Evolutionary conservation across 768 basidiomycete genomes (phyloP).

Genomic region (Naematelia encephala): DNA sequence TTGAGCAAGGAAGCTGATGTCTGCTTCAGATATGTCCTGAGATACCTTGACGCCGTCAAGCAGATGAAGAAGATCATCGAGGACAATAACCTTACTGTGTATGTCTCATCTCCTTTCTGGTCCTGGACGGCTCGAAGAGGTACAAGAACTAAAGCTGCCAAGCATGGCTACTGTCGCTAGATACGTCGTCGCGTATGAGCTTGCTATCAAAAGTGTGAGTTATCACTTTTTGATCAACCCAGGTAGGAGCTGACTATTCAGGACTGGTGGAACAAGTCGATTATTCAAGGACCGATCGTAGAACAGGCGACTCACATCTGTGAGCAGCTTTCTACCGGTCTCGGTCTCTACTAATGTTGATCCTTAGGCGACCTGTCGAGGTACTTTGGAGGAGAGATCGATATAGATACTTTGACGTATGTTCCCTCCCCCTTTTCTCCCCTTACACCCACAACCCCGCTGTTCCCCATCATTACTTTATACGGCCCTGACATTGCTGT

Average conservation of each 20-base stretch:
- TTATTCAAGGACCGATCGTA: conserved; percentile 46
- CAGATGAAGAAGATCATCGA: conserved; percentile 92
- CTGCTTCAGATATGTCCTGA: conserved; percentile 65
- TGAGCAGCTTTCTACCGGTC: conserved; percentile 48
- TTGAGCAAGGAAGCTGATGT: background rate
- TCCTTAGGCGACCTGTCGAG: conserved; percentile 65
- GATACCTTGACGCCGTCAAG: conserved; percentile 86
- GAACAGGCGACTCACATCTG: conserved; percentile 79
- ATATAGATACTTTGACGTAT: conserved; percentile 58
- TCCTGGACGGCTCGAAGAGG: too few relatives aligned
- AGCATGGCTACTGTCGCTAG: conserved; percentile 41
- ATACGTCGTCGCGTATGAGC: conserved; percentile 36
- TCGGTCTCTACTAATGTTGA: background rate
- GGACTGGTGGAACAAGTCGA: conserved; percentile 48
- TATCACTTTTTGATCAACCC: background rate
- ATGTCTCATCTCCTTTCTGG: conserved; percentile 9
- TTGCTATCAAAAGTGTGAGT: conserved; percentile 36
- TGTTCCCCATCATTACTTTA: too few relatives aligned
- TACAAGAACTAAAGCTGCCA: too few relatives aligned
- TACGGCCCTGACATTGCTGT: background rate
- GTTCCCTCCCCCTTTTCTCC: conserved; percentile 44
- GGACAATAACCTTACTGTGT: conserved; percentile 83
- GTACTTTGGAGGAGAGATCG: conserved; percentile 92
- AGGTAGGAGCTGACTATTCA: conserved; percentile 23
- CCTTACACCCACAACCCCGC: too few relatives aligned